Evolutionary conservation across 225 moss, liverwort and hornwort species (phyloP).

Genomic region (Pseudoscleropodium purum): DNA sequence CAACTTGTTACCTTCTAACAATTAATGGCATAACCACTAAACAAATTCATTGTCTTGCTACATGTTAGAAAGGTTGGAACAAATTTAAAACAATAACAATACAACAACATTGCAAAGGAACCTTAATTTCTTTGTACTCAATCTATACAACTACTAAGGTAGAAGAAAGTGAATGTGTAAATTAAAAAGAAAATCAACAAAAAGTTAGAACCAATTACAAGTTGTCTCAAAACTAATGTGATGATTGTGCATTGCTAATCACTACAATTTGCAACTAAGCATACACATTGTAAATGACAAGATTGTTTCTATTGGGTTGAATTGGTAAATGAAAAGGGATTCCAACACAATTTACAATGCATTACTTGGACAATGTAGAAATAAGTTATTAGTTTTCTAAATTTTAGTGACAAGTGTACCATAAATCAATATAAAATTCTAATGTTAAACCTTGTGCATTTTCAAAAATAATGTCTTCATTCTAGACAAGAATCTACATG

Average conservation of each 20-base stretch:
- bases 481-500: no score
- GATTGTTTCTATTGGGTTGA: background rate
- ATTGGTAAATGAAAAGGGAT: background rate
- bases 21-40: background rate
- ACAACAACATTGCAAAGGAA: no score
- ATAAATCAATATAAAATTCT: no score
- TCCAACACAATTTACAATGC: background rate
- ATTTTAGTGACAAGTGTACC: no score
- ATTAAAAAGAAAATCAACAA: no score
- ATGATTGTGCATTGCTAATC: no score
- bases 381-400: background rate
- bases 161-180: no score
- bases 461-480: background rate
- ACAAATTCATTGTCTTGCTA: background rate
- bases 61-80: background rate
- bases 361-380: background rate
- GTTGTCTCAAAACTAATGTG: no score
- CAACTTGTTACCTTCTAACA: background rate
- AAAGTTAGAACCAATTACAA: no score
- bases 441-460: background rate
- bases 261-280: no score
- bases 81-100: background rate
- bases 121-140: no score
- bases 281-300: background rate
- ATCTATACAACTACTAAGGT: no score